phyloP scores from a whole-genome alignment of 495 filamentous ascomycete species.

The Xylaria telfairii region DNA sequence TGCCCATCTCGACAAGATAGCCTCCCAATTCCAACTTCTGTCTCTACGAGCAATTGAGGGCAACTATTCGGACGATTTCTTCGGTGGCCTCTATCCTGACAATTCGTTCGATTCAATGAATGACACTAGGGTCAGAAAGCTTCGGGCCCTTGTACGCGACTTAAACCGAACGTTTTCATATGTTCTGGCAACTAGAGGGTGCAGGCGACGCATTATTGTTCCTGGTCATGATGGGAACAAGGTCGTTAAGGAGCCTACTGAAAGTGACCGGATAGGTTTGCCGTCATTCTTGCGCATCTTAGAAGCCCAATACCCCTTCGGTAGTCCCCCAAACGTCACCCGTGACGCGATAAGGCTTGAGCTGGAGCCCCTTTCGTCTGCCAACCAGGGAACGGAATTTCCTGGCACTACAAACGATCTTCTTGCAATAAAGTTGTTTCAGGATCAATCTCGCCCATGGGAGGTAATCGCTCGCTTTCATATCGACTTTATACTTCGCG shows the following conservation, averaged over 20 bases:
- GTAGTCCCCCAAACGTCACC: slow-evolving; percentile 28
- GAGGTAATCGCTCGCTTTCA: slow-evolving; percentile 37
- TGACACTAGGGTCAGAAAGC: slow-evolving; percentile 30
- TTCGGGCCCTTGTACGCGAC: slow-evolving; percentile 35
- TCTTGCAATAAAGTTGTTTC: slow-evolving; percentile 43
- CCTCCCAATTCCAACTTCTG: slow-evolving; percentile 32
- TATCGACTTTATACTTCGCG: slow-evolving; percentile 33
- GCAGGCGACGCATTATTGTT: slow-evolving; percentile 33
- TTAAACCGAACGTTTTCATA: slow-evolving; percentile 32
- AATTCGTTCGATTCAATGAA: background rate
- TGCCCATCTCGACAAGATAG: slow-evolving; percentile 30
- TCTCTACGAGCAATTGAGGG: slow-evolving; percentile 32
- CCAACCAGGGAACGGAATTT: slow-evolving; percentile 38
- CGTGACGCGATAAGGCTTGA: slow-evolving; percentile 24
- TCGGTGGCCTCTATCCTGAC: slow-evolving; percentile 25
- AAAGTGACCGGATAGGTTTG: slow-evolving; percentile 14
- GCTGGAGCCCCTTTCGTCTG: slow-evolving; percentile 22
- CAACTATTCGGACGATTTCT: slow-evolving; percentile 33
- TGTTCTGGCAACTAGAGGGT: slow-evolving; percentile 30
- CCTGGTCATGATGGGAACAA: background rate
- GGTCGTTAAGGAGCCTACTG: background rate
- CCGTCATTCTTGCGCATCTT: slow-evolving; percentile 31
- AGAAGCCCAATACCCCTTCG: slow-evolving; percentile 31
- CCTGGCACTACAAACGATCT: slow-evolving; percentile 43
- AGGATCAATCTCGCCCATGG: slow-evolving; percentile 42